Evolutionary conservation across 2,329 filamentous ascomycete species (phyloP).

Genomic region (Cladophialophora exuberans): DNA sequence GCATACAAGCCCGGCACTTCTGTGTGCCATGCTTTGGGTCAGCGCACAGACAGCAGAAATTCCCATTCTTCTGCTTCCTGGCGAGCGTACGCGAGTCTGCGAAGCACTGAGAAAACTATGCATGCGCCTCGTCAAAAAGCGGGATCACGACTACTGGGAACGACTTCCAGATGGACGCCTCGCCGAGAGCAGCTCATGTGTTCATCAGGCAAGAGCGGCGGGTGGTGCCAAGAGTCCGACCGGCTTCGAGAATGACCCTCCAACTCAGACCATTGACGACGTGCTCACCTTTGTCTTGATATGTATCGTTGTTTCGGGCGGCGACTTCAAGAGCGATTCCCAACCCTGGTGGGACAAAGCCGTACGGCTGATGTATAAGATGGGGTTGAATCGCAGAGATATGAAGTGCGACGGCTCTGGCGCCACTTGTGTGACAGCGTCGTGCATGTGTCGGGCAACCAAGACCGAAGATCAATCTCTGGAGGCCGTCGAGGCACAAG

Average conservation of each 20-base stretch:
- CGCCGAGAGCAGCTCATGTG: not conserved
- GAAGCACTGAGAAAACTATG: conserved; percentile 35
- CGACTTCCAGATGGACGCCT: conserved; percentile 23
- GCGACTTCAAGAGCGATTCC: conserved; percentile 54
- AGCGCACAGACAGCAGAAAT: conserved; percentile 49
- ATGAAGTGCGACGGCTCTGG: conserved; percentile 36
- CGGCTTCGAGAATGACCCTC: conserved; percentile 4
- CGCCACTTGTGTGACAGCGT: conserved; percentile 3
- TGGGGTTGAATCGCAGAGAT: conserved; percentile 44
- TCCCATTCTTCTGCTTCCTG: conserved; percentile 46
- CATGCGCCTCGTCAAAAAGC: conserved; percentile 35
- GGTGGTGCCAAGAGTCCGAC: not conserved
- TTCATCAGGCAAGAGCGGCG: not conserved
- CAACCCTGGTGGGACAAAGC: conserved; percentile 24
- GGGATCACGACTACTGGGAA: conserved; percentile 21
- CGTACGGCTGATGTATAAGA: conserved; percentile 7
- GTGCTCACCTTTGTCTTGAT: conserved; percentile 53
- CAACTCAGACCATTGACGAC: conserved; percentile 41
- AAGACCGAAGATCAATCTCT: not conserved
- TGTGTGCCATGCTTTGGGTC: conserved; percentile 53
- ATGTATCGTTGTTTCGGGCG: conserved; percentile 51
- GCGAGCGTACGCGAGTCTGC: conserved; percentile 39
- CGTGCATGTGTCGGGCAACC: conserved; percentile 30
- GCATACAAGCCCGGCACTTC: conserved; percentile 47
- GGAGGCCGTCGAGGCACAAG: conserved; percentile 45